A percentile compares a stretch with the other conserved stretches of the same genome.
phyloP scores from a whole-genome alignment of 352 stramenopile genomes.

The Globisporangium acanthophoron region DNA sequence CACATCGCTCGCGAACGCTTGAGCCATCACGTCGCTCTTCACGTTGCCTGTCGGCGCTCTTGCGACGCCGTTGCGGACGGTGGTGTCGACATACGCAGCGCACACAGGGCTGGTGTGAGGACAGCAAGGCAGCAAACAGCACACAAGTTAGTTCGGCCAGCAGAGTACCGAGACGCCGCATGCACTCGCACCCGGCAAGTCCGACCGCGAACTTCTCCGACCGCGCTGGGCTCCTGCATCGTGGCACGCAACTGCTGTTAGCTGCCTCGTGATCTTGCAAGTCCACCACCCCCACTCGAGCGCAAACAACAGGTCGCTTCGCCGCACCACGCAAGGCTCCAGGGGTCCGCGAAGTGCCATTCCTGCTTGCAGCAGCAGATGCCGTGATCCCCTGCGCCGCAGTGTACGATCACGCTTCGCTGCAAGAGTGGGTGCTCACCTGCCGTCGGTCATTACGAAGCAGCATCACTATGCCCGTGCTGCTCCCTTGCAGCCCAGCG shows the following conservation, averaged over 20 bases:
- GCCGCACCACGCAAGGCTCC: slow-evolving; percentile 12
- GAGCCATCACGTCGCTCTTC: slow-evolving; percentile 36
- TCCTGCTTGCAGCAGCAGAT: neutral
- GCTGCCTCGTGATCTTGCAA: neutral
- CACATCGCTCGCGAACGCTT: slow-evolving; percentile 27
- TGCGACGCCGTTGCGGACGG: slow-evolving; percentile 3
- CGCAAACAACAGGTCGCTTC: neutral
- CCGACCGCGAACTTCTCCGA: slow-evolving; percentile 10
- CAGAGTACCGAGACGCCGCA: neutral
- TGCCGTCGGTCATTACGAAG: neutral
- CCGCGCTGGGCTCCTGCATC: slow-evolving; percentile 6
- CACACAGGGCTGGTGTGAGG: neutral
- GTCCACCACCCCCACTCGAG: neutral
- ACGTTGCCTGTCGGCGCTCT: slow-evolving; percentile 21
- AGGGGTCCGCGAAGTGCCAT: slow-evolving; percentile 6
- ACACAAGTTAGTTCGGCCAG: neutral
- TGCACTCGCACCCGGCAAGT: slow-evolving; percentile 5
- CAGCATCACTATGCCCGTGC: neutral
- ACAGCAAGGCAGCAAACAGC: neutral
- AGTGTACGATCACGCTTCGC: neutral
- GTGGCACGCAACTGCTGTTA: neutral
- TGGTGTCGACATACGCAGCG: slow-evolving; percentile 7
- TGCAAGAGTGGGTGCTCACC: neutral
- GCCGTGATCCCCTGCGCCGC: neutral
- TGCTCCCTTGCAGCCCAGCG: neutral